Base-by-base conservation (phyloP, 768 basidiomycete genomes). In the Panellus pusillus region DNA sequence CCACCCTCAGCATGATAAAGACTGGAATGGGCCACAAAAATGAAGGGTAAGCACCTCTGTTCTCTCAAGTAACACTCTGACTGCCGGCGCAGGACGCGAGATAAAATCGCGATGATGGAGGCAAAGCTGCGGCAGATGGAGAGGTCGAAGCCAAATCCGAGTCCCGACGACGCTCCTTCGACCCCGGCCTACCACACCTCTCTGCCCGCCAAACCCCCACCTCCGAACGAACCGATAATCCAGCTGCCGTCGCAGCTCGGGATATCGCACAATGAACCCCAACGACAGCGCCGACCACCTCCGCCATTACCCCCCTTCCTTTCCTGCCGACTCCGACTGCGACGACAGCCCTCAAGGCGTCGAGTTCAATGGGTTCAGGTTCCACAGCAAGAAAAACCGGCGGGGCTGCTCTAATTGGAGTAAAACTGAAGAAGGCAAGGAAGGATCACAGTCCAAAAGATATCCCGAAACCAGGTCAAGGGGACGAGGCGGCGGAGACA, bases 31-130 rank as follows among this genome's bases (percentile, higher is more conserved):
- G 69, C 54, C 72, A 70, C 57, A 81, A 72, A 64, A 78, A 83
- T 72, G 77, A 78, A 59, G 74, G 75, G 83, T 82, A 32, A 47
- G 75, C 68, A 37, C 55, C 50, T 24, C 5, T 20, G 18, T 9
- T 37, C 14, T 35, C 9, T 29, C 20, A 55, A 60, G 9, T 17
- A 28, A 15, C 37, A 19, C 39, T 44, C 18, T 29, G 24, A 51
- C 35, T 45, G 51, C 63, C 63, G 42, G 12, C 60, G 52, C 63
- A 95, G 91, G 45, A 94, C 91, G 2, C 74, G 80, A 40, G 86
- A 84, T 62, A 97, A 98, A 72, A 99, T 99, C 61, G 93, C 94
- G 8, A 82, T 87, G 64, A 89, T 98, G 80, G 97, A 99, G 71
- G 96, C 96, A 2, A 99, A 99, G 70, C 76, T 99, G 19, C 81